Base-by-base conservation (phyloP, 192 early-diverging fungal genomes). In the Podochytrium sp. region DNA sequence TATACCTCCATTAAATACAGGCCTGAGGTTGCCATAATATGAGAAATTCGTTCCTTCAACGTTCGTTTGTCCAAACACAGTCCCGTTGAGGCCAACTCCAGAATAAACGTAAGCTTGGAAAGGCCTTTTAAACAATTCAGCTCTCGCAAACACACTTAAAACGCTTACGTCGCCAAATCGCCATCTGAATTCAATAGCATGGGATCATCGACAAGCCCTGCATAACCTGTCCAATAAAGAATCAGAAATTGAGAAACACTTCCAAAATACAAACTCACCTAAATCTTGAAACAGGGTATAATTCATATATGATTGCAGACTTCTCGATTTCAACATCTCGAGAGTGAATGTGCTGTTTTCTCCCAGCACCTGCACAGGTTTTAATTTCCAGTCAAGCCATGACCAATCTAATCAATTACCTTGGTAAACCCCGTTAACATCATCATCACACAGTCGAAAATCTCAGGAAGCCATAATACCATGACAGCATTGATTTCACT, bases 401-500 rank as follows among this genome's bases (percentile, higher is more conserved):
- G 25, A 7, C 12, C 20, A 7, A 47, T n/a, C n/a, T n/a, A n/a
- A n/a, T n/a, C n/a, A n/a, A n/a, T n/a, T n/a, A n/a, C 43, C 43
- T 55, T n/a, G 14, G 51, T 51, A 39, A 69, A 53, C 29, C 66
- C 66, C 18, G 55, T 7, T 1, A 69, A 23, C 50, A 69, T 29
- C 66, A 69, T 69, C 49, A 55, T 69, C 16, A 49, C 51, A 53
- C 66, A 69, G 35, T 69, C 66, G 55, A 33, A 69, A 6, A 20
- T 18, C n/a, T 25, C 30, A 4, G 59, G 30, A 38, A 39, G 4
- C 27, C 37, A 61, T 1, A 30, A 29, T 61, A 6, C 7, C 7
- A 55, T 7, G 25, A 27, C 23, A 55, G 7, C 20, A 25, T 12
- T 27, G 25, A n/a, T 12, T 20, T 27, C 12, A 27, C 12, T 12